Conservation (phyloP, 2,329 filamentous ascomycete genomes). For the Calonectria hongkongensis region DNA sequence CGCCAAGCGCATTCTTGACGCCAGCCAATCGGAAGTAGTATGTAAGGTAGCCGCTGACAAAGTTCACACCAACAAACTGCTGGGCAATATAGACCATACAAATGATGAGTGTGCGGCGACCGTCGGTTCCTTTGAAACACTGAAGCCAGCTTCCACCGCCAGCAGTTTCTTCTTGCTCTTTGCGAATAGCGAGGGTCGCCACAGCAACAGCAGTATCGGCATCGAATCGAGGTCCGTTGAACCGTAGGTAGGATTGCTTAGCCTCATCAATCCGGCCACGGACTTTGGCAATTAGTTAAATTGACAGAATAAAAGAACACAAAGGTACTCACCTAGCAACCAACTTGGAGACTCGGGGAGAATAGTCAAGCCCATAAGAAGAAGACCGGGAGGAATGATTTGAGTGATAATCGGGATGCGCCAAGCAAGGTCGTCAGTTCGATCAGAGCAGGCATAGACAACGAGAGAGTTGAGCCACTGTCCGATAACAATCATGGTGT, state of each 20-base stretch:
- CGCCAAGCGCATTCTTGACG: constrained; percentile 52
- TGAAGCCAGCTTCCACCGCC: constrained; percentile 49
- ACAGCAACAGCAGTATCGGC: constrained; percentile 47
- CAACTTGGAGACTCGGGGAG: constrained; percentile 69
- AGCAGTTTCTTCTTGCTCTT: constrained; percentile 44
- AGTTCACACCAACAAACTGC: constrained; percentile 56
- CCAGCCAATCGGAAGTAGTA: constrained; percentile 53
- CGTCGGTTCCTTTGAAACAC: constrained; percentile 53
- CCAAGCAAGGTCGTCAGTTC: constrained; percentile 60
- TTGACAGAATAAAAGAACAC: not conserved
- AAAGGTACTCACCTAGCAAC: constrained; percentile 48
- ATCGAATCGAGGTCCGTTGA: constrained; percentile 54
- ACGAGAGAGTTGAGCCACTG: constrained; percentile 54
- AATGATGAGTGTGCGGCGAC: constrained; percentile 54
- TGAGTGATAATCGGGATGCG: constrained; percentile 67
- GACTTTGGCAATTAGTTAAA: constrained; percentile 52
- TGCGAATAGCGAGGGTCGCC: constrained; percentile 47
- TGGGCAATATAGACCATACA: constrained; percentile 56
- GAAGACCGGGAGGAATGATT: constrained; percentile 63
- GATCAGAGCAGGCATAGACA: constrained; percentile 48
- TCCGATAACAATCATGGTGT: constrained; percentile 59
- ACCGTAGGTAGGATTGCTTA: constrained; percentile 43
- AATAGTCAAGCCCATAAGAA: constrained; percentile 60
- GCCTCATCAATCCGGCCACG: constrained; percentile 62
- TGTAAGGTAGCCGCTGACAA: constrained; percentile 53